These are phyloP conservation scores for Chalciporus sp. DNA, from an alignment of 1,284 basidiomycete genomes.

Conservation along the genomic window DNA sequence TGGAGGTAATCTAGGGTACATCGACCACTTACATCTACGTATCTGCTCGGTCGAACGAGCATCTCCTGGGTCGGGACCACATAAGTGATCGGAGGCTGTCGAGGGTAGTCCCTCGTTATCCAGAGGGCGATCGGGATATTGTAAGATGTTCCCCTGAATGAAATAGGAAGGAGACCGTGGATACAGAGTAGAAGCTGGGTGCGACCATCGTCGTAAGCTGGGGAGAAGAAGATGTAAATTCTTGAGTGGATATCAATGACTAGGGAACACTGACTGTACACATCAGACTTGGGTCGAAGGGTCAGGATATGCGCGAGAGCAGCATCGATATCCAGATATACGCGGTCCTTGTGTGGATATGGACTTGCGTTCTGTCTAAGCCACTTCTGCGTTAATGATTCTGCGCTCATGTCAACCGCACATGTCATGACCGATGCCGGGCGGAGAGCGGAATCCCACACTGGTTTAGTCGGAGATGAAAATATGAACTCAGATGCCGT, in stretches of 20 bases:
- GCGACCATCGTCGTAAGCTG: conserved; percentile 93
- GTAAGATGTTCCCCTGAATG: conserved; percentile 78
- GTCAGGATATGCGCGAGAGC: conserved; percentile 63
- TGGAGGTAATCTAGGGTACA: conserved; percentile 70
- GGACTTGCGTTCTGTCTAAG: conserved; percentile 67
- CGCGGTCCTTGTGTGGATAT: conserved; percentile 62
- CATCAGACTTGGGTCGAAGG: conserved; percentile 87
- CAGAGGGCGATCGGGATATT: conserved; percentile 94
- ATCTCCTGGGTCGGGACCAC: conserved; percentile 94
- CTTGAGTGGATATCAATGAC: background rate
- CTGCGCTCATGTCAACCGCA: conserved; percentile 19
- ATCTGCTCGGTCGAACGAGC: conserved; percentile 78
- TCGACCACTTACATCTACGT: conserved; percentile 84
- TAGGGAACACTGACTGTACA: conserved; percentile 71
- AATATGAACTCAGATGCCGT: conserved; percentile 10
- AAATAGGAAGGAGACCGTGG: conserved; percentile 90
- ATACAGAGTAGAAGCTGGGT: conserved; percentile 88
- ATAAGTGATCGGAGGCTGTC: conserved; percentile 84
- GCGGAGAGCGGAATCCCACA: conserved; percentile 3
- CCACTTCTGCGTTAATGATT: conserved; percentile 63
- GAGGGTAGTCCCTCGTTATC: conserved; percentile 83
- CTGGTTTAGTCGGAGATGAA: conserved; percentile 13
- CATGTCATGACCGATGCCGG: background rate
- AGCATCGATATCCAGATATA: conserved; percentile 65
- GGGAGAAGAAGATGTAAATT: conserved; percentile 4